Conservation (phyloP, 331 rosid species). For the Arachis monticola region DNA sequence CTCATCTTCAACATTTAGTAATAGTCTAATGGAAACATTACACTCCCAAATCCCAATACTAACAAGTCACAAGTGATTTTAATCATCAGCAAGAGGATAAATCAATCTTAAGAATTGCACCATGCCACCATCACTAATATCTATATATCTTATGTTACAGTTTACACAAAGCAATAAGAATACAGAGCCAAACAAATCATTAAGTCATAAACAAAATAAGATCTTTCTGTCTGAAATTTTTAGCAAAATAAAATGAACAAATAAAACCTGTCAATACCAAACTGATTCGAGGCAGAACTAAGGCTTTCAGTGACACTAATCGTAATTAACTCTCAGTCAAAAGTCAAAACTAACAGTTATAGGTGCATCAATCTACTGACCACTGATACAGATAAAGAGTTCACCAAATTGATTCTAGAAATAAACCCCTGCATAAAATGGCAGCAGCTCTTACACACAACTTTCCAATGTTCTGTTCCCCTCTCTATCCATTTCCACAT, state of each 20-base stretch:
- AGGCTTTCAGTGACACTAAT: not conserved
- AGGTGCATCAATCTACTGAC: not conserved
- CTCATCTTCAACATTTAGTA: not conserved
- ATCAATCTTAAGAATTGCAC: slow-evolving; percentile 9
- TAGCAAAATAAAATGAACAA: not conserved
- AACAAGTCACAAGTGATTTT: slow-evolving; percentile 8
- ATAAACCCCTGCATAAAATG: slow-evolving; percentile 3
- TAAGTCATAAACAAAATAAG: not conserved
- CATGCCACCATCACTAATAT: slow-evolving; percentile 12
- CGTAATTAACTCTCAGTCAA: not conserved
- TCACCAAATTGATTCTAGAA: not conserved
- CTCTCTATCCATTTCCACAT: slow-evolving; percentile 13
- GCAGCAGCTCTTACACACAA: not conserved
- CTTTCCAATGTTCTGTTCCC: not conserved
- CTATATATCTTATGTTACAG: slow-evolving; percentile 10
- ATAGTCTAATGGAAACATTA: slow-evolving; percentile 6
- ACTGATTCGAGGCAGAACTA: slow-evolving; percentile 1
- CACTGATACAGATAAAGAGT: slow-evolving; percentile 4
- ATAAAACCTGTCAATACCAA: slow-evolving; percentile 1
- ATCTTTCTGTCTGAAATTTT: not conserved
- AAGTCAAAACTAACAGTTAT: not conserved
- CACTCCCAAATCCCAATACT: too few species aligned
- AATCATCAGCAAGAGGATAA: slow-evolving; percentile 8
- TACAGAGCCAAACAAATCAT: slow-evolving; percentile 6
- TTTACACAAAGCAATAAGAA: slow-evolving; percentile 5